Conservation (phyloP, 345 rosid genomes). For the Gossypium stocksii region DNA sequence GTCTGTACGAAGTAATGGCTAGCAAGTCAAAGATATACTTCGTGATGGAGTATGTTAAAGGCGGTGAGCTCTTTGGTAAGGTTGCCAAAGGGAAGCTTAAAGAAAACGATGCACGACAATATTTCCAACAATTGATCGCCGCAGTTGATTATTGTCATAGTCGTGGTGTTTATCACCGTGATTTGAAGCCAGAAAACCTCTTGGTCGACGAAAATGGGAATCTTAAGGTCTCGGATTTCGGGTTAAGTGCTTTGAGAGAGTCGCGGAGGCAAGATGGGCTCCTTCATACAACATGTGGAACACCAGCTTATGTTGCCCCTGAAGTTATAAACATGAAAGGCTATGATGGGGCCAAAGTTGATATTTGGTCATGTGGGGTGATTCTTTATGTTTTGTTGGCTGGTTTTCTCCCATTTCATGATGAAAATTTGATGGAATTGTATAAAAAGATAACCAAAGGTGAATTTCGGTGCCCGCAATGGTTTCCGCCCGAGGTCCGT, state of each 20-base stretch:
- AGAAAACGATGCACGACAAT: slow-evolving; percentile 62
- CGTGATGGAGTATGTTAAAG: slow-evolving; percentile 66
- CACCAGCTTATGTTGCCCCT: slow-evolving; percentile 91
- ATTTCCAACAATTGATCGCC: slow-evolving; percentile 69
- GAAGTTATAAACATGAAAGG: slow-evolving; percentile 76
- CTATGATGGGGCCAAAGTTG: slow-evolving; percentile 75
- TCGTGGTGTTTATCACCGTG: slow-evolving; percentile 82
- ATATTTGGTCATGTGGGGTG: slow-evolving; percentile 89
- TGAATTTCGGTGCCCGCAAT: slow-evolving; percentile 65
- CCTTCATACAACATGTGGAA: slow-evolving; percentile 84
- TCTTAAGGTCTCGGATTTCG: slow-evolving; percentile 74
- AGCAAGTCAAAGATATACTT: slow-evolving; percentile 78
- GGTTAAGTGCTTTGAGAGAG: slow-evolving; percentile 59
- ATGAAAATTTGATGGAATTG: slow-evolving; percentile 62
- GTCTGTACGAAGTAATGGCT: slow-evolving; percentile 85
- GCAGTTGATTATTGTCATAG: slow-evolving; percentile 85
- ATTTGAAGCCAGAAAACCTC: slow-evolving; percentile 84
- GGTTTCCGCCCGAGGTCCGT: slow-evolving; percentile 65
- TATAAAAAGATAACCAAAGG: slow-evolving; percentile 61
- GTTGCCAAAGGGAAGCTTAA: slow-evolving; percentile 68
- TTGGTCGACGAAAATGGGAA: slow-evolving; percentile 67
- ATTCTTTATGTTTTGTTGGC: slow-evolving; percentile 69
- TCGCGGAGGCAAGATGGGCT: slow-evolving; percentile 64
- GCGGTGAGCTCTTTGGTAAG: slow-evolving; percentile 77
- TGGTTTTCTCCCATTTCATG: slow-evolving; percentile 71